Base-by-base conservation (phyloP, 2,329 filamentous ascomycete genomes). In the Sporothrix protearum region DNA sequence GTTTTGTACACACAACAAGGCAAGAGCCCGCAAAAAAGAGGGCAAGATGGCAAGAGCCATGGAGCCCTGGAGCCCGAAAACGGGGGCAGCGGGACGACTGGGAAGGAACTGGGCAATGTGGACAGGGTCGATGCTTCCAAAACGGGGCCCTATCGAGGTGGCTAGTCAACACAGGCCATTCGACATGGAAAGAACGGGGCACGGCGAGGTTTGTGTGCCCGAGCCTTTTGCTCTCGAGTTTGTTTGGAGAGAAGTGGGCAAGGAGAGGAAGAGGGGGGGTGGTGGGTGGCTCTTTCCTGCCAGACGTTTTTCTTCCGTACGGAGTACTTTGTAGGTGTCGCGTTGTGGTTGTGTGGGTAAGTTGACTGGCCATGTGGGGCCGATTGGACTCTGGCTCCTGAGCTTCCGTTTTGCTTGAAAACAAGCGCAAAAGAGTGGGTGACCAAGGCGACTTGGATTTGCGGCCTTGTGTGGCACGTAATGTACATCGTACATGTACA, bases 331-430 rank as follows among this genome's bases (percentile, higher is more conserved):
- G 36, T 42, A 69, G 68, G 63, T 68, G 68, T 72, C 71, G 71
- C 47, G 68, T 68, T 63, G 55, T 71, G 68, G 71, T 42, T 70
- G 71, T 72, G 71, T 72, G 68, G 71, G 61, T 70, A 51, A 68
- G 14, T 42, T 42, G 64, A 61, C 55, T 49, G 53, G 53, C 33
- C 22, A 25, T 59, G 67, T 69, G 67, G 67, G 53, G 36, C 66
- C 36, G 39, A 47, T 55, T 59, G 49, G 30, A 14, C 16, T 68
- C n/a, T 68, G 64, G 45, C 64, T 30, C 19, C 45, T 30, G 63
- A 22, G 45, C 63, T 33, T 67, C 42, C 63, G 63, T 51, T 49
- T 67, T 67, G 45, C 64, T 7, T 25, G 30, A 25, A 22, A 45
- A 47, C 61, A 57, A 57, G 53, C 25, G 53, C 53, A 30, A 28